Base-by-base conservation (phyloP, 106 monocot species). In the Dendrobium chrysotoxum region DNA sequence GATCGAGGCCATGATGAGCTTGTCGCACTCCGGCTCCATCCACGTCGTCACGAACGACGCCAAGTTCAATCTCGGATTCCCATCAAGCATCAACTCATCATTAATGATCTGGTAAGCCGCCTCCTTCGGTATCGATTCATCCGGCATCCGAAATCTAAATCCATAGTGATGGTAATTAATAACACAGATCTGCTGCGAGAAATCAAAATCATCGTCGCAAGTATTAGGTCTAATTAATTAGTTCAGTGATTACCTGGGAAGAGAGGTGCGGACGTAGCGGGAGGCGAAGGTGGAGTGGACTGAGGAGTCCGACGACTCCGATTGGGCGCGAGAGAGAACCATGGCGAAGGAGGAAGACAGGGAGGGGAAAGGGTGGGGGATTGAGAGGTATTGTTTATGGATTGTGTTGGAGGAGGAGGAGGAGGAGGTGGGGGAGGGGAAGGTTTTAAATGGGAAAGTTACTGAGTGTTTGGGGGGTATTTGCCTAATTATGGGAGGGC, bases 11-110 rank as follows among this genome's bases (percentile, higher is more conserved):
- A 96, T 93, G 17, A 96, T 91, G 70, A 96, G 88, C 35, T 83
- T 85, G 73, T 96, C 91, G 79, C 96, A 96, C 88, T 96, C 96
- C 0, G 96, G 96, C 83, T 93, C 96, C 96, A 96, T 96, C 96
- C 96, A 93, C 0, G 94, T 98, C 13, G 92, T 98, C 53, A 98
- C 94, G 77, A 98, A 98, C 1, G 97, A 92, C 1, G 97, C 97
- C 79, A 98, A 58, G 71, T 98, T 98, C 82, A 98, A 80, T 64
- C 97, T 79, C 18, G 97, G 97, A 75, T 98, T 98, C 23, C 94
- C 97, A 74, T 96, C 96, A 6, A 96, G 88, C 96, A 96, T 96
- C 83, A 96, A 71, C 84, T 93, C 93, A 40, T 96, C 93, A 75
- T 83, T 91, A 41, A 96, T 93, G 70, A 96, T 96, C 86, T 96